Conservation (phyloP, 495 filamentous ascomycete species). For the Talaromyces proteolyticus region DNA sequence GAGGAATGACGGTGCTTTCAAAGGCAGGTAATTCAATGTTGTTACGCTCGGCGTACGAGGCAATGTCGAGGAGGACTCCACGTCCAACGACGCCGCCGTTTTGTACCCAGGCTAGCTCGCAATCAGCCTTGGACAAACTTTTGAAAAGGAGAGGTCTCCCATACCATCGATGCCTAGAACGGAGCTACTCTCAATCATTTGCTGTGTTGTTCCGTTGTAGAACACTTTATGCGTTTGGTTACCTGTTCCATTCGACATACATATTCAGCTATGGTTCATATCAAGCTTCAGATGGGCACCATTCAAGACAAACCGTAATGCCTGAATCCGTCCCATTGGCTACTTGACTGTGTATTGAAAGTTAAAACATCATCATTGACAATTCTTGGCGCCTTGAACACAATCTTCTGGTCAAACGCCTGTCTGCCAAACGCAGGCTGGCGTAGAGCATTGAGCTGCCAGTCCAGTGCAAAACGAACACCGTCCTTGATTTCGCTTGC, state of each 20-base stretch:
- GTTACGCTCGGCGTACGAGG: slow-evolving; percentile 40
- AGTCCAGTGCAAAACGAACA: slow-evolving; percentile 42
- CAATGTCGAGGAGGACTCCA: slow-evolving; percentile 53
- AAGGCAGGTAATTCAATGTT: slow-evolving; percentile 31
- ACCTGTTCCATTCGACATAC: slow-evolving; percentile 12
- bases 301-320: slow-evolving; percentile 36
- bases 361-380: slow-evolving; percentile 56
- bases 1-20: slow-evolving; percentile 28
- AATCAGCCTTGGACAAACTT: neutral
- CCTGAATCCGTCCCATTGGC: slow-evolving; percentile 53
- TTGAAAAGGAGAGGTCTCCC: neutral
- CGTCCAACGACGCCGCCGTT: slow-evolving; percentile 49
- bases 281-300: too few species aligned
- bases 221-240: slow-evolving; percentile 50
- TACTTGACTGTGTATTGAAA: slow-evolving; percentile 55
- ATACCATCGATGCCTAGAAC: slow-evolving; percentile 40
- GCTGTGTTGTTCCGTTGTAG: slow-evolving; percentile 55
- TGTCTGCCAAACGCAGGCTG: slow-evolving; percentile 24
- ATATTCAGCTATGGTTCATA: neutral
- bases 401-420: slow-evolving; percentile 22
- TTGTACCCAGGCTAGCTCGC: slow-evolving; percentile 30
- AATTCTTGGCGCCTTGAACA: slow-evolving; percentile 29
- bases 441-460: slow-evolving; percentile 28
- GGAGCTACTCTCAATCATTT: slow-evolving; percentile 45
- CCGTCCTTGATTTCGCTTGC: slow-evolving; percentile 47